These are phyloP conservation scores for Yamadazyma takamatsuzukensis DNA, from an alignment of 805 yeast genomes.

Conservation along the genomic window DNA sequence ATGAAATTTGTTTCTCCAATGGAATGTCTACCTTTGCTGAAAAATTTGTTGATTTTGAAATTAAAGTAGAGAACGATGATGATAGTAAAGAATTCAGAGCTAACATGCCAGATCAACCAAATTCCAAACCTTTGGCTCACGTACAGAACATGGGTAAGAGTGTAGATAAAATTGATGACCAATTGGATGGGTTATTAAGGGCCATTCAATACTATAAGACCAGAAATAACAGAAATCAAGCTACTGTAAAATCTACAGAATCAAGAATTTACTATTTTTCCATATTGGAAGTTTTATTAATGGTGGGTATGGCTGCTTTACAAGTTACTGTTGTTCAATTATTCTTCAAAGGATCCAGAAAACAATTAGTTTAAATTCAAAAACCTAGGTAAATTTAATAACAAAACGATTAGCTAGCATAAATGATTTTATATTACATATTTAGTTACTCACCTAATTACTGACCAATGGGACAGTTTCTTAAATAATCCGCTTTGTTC, in stretches of 20 bases:
- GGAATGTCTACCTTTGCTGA: slow-evolving; percentile 79
- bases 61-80: slow-evolving; percentile 51
- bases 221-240: slow-evolving; percentile 88
- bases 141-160: slow-evolving; percentile 52
- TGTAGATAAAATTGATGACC: slow-evolving; percentile 55
- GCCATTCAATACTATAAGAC: slow-evolving; percentile 80
- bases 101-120: slow-evolving; percentile 52
- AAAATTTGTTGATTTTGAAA: slow-evolving; percentile 81
- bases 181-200: slow-evolving; percentile 53
- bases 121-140: slow-evolving; percentile 46
- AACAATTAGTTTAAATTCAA: slow-evolving; percentile 49
- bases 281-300: slow-evolving; percentile 62
- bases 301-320: slow-evolving; percentile 70
- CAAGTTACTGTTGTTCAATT: slow-evolving; percentile 68
- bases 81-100: slow-evolving; percentile 47
- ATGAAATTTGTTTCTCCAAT: slow-evolving; percentile 81
- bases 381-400: neutral
- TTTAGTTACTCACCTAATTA: slow-evolving; percentile 15
- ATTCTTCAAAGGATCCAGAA: slow-evolving; percentile 69
- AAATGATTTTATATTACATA: slow-evolving; percentile 1
- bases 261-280: slow-evolving; percentile 76
- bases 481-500: slow-evolving; percentile 77
- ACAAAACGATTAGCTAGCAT: slow-evolving; percentile 2
- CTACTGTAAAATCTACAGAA: slow-evolving; percentile 78
- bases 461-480: slow-evolving; percentile 73